A percentile compares a stretch with the other conserved stretches of the same genome.
Conservation (phyloP, 129 eudicot species). For the Helichrysum umbraculigerum region DNA sequence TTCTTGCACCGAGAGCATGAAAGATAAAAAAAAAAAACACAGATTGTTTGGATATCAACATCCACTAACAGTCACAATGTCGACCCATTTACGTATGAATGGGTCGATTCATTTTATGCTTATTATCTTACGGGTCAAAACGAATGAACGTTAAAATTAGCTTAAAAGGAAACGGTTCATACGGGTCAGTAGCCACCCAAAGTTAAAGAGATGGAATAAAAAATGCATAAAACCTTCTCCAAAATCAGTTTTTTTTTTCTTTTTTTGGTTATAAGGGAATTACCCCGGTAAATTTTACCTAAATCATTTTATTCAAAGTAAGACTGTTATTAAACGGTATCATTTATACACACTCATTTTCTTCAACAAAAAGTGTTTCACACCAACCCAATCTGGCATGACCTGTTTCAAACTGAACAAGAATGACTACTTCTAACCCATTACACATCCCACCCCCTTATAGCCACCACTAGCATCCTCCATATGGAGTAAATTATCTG, state of each 20-base stretch:
- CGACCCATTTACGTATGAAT: neutral
- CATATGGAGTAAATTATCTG: neutral
- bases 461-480: neutral
- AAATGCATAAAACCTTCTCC: neutral
- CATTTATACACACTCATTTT: neutral
- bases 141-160: neutral
- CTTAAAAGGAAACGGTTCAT: neutral
- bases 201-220: neutral
- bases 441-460: neutral
- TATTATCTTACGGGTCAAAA: neutral
- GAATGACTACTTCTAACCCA: neutral
- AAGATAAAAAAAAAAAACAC: neutral
- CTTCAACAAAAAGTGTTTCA: slow-evolving; percentile 6
- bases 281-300: neutral
- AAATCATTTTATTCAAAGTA: neutral
- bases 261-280: too few species aligned
- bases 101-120: neutral
- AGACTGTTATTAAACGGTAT: neutral
- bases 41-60: neutral
- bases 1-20: neutral
- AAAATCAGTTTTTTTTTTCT: too few species aligned
- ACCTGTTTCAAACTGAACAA: neutral
- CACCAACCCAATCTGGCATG: neutral
- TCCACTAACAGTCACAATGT: neutral
- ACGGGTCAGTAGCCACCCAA: neutral